These are phyloP conservation scores for Umbilicus rupestris DNA, from an alignment of 164 flowering plant species.

Conservation along the genomic window DNA sequence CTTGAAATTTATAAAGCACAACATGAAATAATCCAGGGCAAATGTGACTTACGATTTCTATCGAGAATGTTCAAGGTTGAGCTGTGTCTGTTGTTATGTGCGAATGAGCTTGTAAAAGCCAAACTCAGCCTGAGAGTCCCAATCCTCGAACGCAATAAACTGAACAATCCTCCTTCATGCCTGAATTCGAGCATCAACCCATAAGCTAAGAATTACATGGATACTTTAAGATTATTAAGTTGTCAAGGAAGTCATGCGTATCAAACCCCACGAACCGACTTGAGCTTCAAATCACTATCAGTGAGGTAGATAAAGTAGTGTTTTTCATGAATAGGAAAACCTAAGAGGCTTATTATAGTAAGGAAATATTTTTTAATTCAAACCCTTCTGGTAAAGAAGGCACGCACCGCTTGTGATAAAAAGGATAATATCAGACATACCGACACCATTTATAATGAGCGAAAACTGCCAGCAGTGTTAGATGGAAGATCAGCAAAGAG, in stretches of 20 bases:
- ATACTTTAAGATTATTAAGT: not conserved
- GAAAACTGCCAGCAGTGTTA: slow-evolving; percentile 46
- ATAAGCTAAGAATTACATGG: not conserved
- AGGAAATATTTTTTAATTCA: too few species aligned
- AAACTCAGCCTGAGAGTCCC: slow-evolving; percentile 21
- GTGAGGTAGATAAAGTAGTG: not conserved
- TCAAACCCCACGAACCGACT: too few species aligned
- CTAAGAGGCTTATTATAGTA: too few species aligned
- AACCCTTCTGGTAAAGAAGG: not conserved
- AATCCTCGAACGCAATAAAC: slow-evolving; percentile 36
- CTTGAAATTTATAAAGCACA: not conserved
- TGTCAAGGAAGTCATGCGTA: slow-evolving; percentile 8
- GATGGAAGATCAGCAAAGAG: slow-evolving; percentile 56
- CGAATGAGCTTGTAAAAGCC: slow-evolving; percentile 23
- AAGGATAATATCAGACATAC: slow-evolving; percentile 32
- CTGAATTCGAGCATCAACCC: slow-evolving; percentile 24
- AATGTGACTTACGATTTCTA: slow-evolving; percentile 49
- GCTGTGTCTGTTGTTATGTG: slow-evolving; percentile 14
- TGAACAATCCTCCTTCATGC: slow-evolving; percentile 76
- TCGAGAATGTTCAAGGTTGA: slow-evolving; percentile 30
- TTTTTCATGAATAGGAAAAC: too few species aligned
- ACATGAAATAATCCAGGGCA: not conserved
- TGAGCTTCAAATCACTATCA: not conserved
- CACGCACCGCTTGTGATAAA: too few species aligned
- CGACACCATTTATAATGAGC: slow-evolving; percentile 89